A percentile compares a stretch with the other conserved stretches of the same genome.
These are phyloP conservation scores for Powellomyces hirtus DNA, from an alignment of 192 early-diverging fungal species.

Conservation along the genomic window DNA sequence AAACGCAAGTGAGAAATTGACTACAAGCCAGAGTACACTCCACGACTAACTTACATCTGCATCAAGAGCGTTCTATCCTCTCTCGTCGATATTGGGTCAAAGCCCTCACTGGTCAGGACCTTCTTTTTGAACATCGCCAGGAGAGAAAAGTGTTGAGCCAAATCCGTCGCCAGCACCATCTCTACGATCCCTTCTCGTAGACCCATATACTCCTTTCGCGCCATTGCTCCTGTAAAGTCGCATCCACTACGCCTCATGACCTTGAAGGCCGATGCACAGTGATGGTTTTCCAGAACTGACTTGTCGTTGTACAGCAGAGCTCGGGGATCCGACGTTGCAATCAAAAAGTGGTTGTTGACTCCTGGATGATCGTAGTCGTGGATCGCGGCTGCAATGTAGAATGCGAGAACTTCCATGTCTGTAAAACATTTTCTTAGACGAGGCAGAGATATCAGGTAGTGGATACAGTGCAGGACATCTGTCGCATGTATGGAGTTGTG, in stretches of 20 bases:
- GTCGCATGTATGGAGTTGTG: conserved; percentile 58
- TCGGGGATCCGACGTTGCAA: conserved; percentile 40
- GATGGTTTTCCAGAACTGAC: conserved; percentile 61
- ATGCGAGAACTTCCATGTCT: conserved; percentile 47
- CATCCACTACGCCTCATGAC: conserved; percentile 41
- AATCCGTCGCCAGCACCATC: conserved; percentile 59
- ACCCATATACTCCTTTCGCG: conserved; percentile 32
- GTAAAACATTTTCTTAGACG: conserved; percentile 39
- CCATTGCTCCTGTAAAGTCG: conserved; percentile 44
- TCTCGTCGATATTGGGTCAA: conserved; percentile 43
- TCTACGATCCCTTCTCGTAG: conserved; percentile 49
- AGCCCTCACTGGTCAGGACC: conserved; percentile 38
- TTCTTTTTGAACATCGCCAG: conserved; percentile 54
- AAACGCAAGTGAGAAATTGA: neutral
- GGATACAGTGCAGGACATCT: conserved; percentile 55
- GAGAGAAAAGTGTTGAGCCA: conserved; percentile 47
- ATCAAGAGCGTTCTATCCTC: conserved; percentile 50
- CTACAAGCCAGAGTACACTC: neutral
- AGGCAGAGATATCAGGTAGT: conserved; percentile 40
- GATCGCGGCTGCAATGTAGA: conserved; percentile 53
- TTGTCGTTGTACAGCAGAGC: conserved; percentile 61
- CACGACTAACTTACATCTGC: conserved; percentile 41
- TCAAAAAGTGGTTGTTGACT: conserved; percentile 56
- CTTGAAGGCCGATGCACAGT: conserved; percentile 56
- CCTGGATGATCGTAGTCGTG: conserved; percentile 67